Conservation (phyloP, 805 yeast genomes). For the Nematodospora valgi region DNA sequence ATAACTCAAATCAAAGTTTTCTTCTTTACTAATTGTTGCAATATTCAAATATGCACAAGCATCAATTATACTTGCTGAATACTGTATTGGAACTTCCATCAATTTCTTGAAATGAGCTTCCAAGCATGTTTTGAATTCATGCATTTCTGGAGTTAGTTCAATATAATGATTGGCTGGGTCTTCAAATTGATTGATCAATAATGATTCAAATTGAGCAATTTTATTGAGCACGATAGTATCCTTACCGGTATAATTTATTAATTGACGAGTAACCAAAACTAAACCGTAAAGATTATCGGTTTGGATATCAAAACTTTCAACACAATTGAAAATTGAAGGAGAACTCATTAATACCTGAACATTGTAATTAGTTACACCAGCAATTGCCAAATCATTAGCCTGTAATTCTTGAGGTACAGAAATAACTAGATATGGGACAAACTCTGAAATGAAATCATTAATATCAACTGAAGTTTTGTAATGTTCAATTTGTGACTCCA, state of each 20-base stretch:
- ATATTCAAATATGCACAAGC: constrained; percentile 11
- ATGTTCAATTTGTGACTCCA: constrained; percentile 32
- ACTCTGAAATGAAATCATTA: constrained; percentile 31
- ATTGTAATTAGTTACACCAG: constrained; percentile 11
- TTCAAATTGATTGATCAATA: constrained; percentile 33
- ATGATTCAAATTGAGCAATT: constrained; percentile 26
- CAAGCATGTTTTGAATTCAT: constrained; percentile 17
- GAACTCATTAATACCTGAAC: constrained; percentile 26
- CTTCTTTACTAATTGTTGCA: not conserved
- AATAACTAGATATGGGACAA: constrained; percentile 19
- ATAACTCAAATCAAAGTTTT: constrained; percentile 3
- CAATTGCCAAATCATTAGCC: constrained; percentile 7
- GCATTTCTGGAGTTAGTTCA: constrained; percentile 22
- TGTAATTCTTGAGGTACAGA: constrained; percentile 8
- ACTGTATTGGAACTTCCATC: no score
- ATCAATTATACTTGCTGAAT: constrained; percentile 6
- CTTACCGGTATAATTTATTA: constrained; percentile 15
- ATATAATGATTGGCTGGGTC: constrained; percentile 38
- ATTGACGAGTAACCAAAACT: constrained; percentile 18
- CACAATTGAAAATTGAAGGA: constrained; percentile 21
- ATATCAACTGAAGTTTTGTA: constrained; percentile 18
- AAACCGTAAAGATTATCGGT: constrained; percentile 32
- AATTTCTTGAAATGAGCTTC: constrained; percentile 13
- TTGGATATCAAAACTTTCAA: constrained; percentile 23
- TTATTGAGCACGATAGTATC: constrained; percentile 10